Conservation (phyloP, 345 rosid species). For the Atalantia buxifolia region DNA sequence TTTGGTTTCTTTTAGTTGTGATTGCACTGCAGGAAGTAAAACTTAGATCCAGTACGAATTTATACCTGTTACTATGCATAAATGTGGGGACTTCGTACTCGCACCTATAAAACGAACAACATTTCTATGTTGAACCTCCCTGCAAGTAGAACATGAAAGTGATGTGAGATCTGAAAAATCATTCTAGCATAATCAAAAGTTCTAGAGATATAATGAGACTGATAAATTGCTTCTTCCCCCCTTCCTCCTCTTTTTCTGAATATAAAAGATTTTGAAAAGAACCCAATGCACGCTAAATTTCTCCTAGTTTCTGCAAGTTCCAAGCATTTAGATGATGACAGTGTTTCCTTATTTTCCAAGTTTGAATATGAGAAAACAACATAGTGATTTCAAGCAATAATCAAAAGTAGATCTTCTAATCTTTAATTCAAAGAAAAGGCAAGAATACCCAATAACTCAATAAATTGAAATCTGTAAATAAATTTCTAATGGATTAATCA, state of each 20-base stretch:
- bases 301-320: neutral
- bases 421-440: neutral
- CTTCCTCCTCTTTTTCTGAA: too few relatives aligned
- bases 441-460: neutral
- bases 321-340: neutral
- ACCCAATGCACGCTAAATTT: neutral
- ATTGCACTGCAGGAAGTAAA: neutral
- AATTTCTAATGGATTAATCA: neutral
- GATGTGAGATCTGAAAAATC: neutral
- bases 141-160: conserved; percentile 26
- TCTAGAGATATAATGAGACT: neutral
- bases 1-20: too few relatives aligned
- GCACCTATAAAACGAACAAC: conserved; percentile 75
- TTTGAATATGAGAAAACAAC: neutral
- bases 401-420: neutral
- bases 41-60: neutral
- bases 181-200: neutral
- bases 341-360: neutral
- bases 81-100: conserved; percentile 50
- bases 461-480: neutral
- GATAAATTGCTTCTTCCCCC: neutral
- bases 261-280: neutral
- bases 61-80: conserved; percentile 72
- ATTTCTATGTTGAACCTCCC: conserved; percentile 62
- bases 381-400: neutral